Base-by-base conservation (phyloP, 495 filamentous ascomycete genomes). In the Aspergillus ostianus region DNA sequence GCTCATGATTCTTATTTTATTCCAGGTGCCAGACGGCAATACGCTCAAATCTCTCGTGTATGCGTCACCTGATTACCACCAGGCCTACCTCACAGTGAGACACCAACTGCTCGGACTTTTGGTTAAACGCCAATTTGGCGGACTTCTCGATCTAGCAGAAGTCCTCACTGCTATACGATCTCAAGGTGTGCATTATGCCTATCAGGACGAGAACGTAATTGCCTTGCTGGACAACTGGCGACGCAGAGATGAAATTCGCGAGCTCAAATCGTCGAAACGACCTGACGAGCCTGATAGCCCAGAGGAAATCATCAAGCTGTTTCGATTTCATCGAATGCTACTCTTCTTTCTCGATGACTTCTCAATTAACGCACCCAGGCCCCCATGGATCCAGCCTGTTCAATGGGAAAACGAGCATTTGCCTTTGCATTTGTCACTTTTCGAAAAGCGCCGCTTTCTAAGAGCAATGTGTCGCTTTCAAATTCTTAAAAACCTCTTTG, bases 1-100 rank as follows among this genome's bases (percentile, higher is more conserved):
- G 60, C 53, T 70, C 4, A 55, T 57, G n/a, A 62, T 65, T 54
- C 47, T 62, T 32, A 64, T 70, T 53, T 47, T 67, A 30, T 64
- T 47, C 3, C 52, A 59, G 50, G 21, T 65, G 44, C 32, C 32
- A 10, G 53, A 65, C 29, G 4, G 21, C 3, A 51, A 55, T 21
- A 48, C 55, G 20, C 60, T 70, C 23, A 63, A 56, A 52, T 67
- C 62, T 15, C 48, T 70, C 21, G 60, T 70, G 13, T 50, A 56
- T 36, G 53, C 65, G 59, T 70, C 67, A 13, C 65, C 59, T 6
- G 30, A 15, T 55, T 67, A 51, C 47, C 58, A 70, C 47, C 48
- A 59, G n/a, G 60, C 58, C 45, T 70, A 70, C 47, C 58, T 65
- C 52, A 12, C 41, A 4, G 58, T 57, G 36, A 55, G 62, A 58